Conservation (phyloP, 768 basidiomycete genomes). For the Tricholoma sp. region DNA sequence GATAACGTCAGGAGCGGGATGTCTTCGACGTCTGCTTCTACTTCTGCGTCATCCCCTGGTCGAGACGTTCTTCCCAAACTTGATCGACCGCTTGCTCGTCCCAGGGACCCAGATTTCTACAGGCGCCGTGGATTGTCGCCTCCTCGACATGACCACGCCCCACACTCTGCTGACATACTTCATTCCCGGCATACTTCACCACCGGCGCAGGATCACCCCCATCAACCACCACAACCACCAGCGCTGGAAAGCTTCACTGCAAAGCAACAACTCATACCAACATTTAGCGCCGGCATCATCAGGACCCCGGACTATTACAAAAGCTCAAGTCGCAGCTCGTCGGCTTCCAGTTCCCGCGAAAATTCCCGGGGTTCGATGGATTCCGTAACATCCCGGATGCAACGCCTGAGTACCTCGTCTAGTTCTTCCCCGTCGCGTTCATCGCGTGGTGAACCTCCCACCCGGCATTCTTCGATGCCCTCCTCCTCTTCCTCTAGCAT, state of each 20-base stretch:
- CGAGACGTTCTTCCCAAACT: neutral
- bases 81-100: constrained; percentile 1
- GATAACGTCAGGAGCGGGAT: neutral
- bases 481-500: constrained; percentile 2
- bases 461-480: constrained; percentile 33
- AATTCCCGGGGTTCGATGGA: constrained; percentile 20
- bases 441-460: constrained; percentile 12
- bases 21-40: neutral
- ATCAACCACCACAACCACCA: constrained; percentile 11
- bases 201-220: constrained; percentile 1
- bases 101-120: constrained; percentile 3
- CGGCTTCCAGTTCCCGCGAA: constrained; percentile 14
- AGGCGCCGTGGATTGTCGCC: neutral
- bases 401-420: constrained; percentile 18
- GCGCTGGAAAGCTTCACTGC: constrained; percentile 44
- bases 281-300: constrained; percentile 65
- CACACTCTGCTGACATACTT: neutral
- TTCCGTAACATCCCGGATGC: constrained; percentile 23
- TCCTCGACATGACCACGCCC: neutral
- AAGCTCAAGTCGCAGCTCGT: constrained; percentile 17
- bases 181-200: neutral
- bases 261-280: constrained; percentile 50
- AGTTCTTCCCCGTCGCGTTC: constrained; percentile 6
- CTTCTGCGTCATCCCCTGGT: neutral
- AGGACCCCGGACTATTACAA: constrained; percentile 63